phyloP scores from a whole-genome alignment of 2,329 filamentous ascomycete species.

The Trichoderma simmonsii region DNA sequence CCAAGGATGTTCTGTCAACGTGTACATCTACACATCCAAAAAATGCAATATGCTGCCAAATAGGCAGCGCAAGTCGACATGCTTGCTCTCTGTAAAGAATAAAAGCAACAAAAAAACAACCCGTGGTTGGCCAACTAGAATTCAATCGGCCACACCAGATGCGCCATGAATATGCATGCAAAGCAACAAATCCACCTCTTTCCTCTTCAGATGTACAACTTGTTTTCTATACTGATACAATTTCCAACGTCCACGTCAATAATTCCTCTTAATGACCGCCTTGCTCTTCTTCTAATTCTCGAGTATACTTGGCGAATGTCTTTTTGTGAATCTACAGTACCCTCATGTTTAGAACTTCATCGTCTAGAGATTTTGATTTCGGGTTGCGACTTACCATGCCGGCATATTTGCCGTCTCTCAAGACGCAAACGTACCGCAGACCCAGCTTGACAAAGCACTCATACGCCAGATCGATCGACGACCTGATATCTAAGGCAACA shows the following conservation, averaged over 20 bases:
- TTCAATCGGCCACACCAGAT: background rate
- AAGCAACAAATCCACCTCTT: background rate
- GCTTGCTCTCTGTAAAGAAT: background rate
- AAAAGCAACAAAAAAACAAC: background rate
- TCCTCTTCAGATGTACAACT: background rate
- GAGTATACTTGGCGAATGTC: constrained; percentile 90
- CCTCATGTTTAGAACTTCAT: background rate
- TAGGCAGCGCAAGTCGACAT: background rate
- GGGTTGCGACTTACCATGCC: constrained; percentile 65
- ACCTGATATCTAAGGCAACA: constrained; percentile 80
- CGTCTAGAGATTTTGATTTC: background rate
- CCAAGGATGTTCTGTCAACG: background rate
- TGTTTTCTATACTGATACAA: background rate
- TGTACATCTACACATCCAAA: background rate
- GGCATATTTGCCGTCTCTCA: constrained; percentile 78
- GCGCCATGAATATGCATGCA: constrained; percentile 17
- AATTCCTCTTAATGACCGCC: background rate
- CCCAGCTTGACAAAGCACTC: constrained; percentile 96
- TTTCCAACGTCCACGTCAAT: background rate
- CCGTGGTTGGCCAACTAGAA: background rate
- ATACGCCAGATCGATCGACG: constrained; percentile 91
- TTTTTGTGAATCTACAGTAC: constrained; percentile 78
- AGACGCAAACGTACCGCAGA: constrained; percentile 85
- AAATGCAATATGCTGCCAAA: background rate
- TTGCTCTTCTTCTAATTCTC: constrained; percentile 65